A percentile compares a stretch with the other conserved stretches of the same genome.
phyloP scores from a whole-genome alignment of 768 basidiomycete species.

The Boletus sp. region DNA sequence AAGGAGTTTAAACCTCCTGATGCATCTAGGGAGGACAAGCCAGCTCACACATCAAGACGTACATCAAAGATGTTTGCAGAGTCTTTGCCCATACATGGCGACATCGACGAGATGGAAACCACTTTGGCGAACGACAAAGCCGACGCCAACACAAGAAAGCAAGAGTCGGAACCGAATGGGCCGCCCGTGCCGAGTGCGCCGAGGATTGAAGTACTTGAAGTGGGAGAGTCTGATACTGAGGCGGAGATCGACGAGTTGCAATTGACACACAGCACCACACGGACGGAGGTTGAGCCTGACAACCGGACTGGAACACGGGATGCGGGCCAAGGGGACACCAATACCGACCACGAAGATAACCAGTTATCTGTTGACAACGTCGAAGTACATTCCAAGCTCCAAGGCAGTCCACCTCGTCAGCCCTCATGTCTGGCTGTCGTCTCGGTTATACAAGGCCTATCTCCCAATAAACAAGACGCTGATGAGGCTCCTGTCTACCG shows the following conservation, averaged over 20 bases:
- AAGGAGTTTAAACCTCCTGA: slow-evolving; percentile 20
- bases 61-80: slow-evolving; percentile 6
- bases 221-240: slow-evolving; percentile 7
- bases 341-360: neutral
- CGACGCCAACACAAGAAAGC: neutral
- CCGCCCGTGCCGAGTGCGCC: slow-evolving; percentile 4
- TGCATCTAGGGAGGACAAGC: slow-evolving; percentile 10
- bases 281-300: neutral
- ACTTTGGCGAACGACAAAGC: neutral
- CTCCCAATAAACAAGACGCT: neutral
- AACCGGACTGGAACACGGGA: neutral
- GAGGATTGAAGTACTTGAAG: slow-evolving; percentile 10
- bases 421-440: neutral
- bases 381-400: slow-evolving; percentile 1
- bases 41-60: neutral
- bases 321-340: neutral
- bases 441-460: neutral
- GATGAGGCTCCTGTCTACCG: neutral
- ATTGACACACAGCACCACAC: neutral
- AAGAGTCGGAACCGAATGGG: neutral
- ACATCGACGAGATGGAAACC: neutral
- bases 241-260: slow-evolving; percentile 13
- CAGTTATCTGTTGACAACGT: slow-evolving; percentile 8
- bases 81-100: neutral
- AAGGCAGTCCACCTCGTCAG: neutral